Base-by-base conservation (phyloP, 2,329 filamentous ascomycete species). In the Ceratocystis eucalypticola region DNA sequence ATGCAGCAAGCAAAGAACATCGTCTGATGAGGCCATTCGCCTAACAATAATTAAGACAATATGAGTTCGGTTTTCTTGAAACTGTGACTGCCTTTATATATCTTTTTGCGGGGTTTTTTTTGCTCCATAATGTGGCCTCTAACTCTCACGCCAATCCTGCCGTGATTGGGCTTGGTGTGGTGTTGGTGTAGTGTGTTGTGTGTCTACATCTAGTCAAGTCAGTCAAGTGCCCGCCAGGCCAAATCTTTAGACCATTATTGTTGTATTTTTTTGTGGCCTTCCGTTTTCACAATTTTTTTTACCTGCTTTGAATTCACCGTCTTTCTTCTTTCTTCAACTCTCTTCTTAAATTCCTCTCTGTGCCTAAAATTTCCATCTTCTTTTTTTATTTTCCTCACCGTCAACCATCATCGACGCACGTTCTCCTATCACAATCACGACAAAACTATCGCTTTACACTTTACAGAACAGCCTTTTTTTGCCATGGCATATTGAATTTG, bases 261-360 rank as follows among this genome's bases (percentile, higher is more conserved):
- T 55, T 67, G 22, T 28, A 12, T 41, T 17, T 30, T 59, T 67
- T 37, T 45, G 30, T 63, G 4, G 53, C 61, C 30, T 59, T 59
- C 30, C 55, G 25, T 20, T 33, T 64, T 55, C 22, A 55, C 41
- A 20, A n/a, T 53, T 62, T 53, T 45, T 64, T 62, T 41, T 62
- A 5, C 37, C 44, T 63, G 28, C 22, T 46, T 41, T 44, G 41
- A 37, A 45, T 66, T 20, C 17, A 53, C 46, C 46, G 46, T 30
- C 46, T 67, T 48, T 48, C 44, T 55, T 22, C 17, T 61, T 22
- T 68, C 17, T 44, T 44, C 28, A 25, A 5, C 41, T 57, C 15
- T 50, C 50, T 62, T 64, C 65, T 68, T 62, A 50, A 48, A 63
- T 44, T 62, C 57, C 41, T 61, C 12, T 50, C 28, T 10, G 20